Percentiles rank a stretch among this genome's conserved stretches.
phyloP scores from a whole-genome alignment of 2,329 filamentous ascomycete genomes.

The Pyrenochaeta sp. region DNA sequence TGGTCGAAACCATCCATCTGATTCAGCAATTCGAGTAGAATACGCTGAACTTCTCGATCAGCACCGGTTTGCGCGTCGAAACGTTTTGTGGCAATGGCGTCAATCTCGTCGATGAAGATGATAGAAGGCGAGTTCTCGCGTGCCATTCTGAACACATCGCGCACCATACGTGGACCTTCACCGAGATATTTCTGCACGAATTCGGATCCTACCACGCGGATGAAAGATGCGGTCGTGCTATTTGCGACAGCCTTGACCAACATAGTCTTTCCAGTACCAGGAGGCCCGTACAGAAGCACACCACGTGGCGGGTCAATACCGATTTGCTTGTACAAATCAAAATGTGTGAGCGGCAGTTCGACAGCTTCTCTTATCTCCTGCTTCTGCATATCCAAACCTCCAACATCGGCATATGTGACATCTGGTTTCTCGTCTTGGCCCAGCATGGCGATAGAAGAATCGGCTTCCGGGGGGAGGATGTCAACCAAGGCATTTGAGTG shows the following conservation, averaged over 20 bases:
- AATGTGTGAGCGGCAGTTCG: slow-evolving; percentile 94
- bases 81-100: slow-evolving; percentile 98
- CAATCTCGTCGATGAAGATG: slow-evolving; percentile 99
- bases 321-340: slow-evolving; percentile 98
- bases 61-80: slow-evolving; percentile 99
- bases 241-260: slow-evolving; percentile 98
- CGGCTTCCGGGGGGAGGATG: slow-evolving; percentile 97
- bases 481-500: slow-evolving; percentile 99
- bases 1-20: slow-evolving; percentile 99
- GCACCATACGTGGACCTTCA: slow-evolving; percentile 97
- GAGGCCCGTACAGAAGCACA: slow-evolving; percentile 94
- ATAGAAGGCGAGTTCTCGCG: slow-evolving; percentile 97
- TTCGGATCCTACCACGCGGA: slow-evolving; percentile 96
- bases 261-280: slow-evolving; percentile 97
- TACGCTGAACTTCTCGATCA: slow-evolving; percentile 97
- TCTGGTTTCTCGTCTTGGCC: slow-evolving; percentile 97
- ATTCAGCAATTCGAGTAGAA: slow-evolving; percentile 94
- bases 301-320: slow-evolving; percentile 97
- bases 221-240: slow-evolving; percentile 97
- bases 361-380: slow-evolving; percentile 98
- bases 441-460: slow-evolving; percentile 98
- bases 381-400: slow-evolving; percentile 99
- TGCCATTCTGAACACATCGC: slow-evolving; percentile 98
- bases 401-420: slow-evolving; percentile 96
- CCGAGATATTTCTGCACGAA: slow-evolving; percentile 99